Conservation (phyloP, 805 yeast species). For the Schwanniomyces occidentalis region DNA sequence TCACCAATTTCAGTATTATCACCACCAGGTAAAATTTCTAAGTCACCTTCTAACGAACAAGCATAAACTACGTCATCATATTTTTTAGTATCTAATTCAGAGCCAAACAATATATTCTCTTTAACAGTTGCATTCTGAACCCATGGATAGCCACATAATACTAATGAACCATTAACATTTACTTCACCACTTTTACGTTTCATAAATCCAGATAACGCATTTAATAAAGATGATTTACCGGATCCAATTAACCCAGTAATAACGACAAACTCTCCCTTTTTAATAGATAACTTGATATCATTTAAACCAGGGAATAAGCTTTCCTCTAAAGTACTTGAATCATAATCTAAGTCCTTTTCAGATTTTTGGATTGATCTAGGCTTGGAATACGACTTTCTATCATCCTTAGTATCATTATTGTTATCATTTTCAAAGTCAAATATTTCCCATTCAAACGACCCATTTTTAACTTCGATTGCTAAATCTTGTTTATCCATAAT, state of each 20-base stretch:
- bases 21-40: conserved; percentile 33
- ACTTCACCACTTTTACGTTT: conserved; percentile 28
- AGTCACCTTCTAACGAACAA: conserved; percentile 33
- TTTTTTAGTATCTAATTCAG: conserved; percentile 18
- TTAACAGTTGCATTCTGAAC: conserved; percentile 35
- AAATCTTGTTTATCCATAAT: conserved; percentile 24
- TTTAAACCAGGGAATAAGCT: conserved; percentile 27
- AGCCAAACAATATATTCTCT: conserved; percentile 34
- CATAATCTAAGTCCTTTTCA: conserved; percentile 10
- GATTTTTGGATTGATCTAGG: background rate
- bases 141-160: conserved; percentile 39
- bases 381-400: background rate
- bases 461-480: conserved; percentile 23
- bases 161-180: conserved; percentile 27
- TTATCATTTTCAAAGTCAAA: conserved; percentile 9
- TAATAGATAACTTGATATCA: conserved; percentile 23
- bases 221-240: conserved; percentile 37
- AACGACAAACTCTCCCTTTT: conserved; percentile 36
- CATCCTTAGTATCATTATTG: background rate
- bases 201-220: conserved; percentile 41
- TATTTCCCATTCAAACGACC: conserved; percentile 31
- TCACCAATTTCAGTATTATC: conserved; percentile 40
- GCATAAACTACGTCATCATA: conserved; percentile 28
- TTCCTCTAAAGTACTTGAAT: conserved; percentile 14
- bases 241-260: conserved; percentile 39